Evolutionary conservation across 148 eudicot species (phyloP).

Genomic region (Selenicereus undatus): DNA sequence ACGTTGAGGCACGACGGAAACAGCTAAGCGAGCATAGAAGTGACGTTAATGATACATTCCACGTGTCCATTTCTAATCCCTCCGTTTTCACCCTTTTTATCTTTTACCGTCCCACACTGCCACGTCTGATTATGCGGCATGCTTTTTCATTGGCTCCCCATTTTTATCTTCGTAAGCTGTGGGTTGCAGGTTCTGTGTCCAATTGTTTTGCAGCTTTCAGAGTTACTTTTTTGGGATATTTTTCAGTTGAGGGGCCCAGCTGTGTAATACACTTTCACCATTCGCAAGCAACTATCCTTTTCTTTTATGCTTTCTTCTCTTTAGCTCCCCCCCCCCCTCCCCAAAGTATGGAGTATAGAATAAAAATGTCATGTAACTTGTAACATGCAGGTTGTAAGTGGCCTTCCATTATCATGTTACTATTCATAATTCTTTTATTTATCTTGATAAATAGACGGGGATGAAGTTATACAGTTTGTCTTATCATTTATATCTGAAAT

Average conservation of each 20-base stretch:
- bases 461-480: no score
- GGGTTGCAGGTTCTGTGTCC: not conserved
- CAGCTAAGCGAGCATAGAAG: slow-evolving; percentile 38
- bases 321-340: no score
- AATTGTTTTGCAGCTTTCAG: slow-evolving; percentile 9
- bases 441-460: no score
- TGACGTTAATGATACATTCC: slow-evolving; percentile 28
- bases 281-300: not conserved
- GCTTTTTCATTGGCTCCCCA: slow-evolving; percentile 15
- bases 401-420: no score
- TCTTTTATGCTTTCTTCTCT: not conserved
- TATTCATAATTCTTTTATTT: no score
- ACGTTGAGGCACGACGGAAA: slow-evolving; percentile 64
- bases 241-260: not conserved
- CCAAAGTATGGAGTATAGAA: no score
- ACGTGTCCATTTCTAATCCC: slow-evolving; percentile 25
- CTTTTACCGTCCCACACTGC: not conserved
- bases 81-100: slow-evolving; percentile 14
- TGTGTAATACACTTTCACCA: not conserved
- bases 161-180: not conserved
- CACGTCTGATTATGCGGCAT: slow-evolving; percentile 19
- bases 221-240: not conserved
- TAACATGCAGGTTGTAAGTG: no score
- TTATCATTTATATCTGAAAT: no score
- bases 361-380: no score